These are phyloP conservation scores for Rossbeevera mucosa DNA, from an alignment of 768 basidiomycete species.

Conservation along the genomic window DNA sequence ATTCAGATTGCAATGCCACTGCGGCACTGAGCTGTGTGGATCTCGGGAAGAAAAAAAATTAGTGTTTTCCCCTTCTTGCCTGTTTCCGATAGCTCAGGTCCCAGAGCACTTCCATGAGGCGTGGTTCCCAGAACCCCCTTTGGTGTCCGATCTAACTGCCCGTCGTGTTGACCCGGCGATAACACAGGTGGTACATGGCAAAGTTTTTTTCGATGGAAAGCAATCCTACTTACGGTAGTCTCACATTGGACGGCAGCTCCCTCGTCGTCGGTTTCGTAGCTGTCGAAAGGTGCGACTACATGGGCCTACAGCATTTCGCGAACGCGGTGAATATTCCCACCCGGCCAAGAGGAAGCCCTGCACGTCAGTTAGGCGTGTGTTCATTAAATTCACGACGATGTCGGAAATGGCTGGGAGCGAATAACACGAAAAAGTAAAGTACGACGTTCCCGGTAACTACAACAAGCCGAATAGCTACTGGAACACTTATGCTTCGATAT, in stretches of 20 bases:
- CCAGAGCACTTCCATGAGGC: slow-evolving; percentile 7
- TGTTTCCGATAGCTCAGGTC: slow-evolving; percentile 7
- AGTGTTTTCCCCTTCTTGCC: not conserved
- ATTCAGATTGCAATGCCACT: not conserved
- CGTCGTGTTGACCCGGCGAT: not conserved
- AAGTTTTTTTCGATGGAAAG: not conserved
- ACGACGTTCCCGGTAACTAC: not conserved
- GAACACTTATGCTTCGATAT: not conserved
- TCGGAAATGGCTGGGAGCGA: slow-evolving; percentile 2
- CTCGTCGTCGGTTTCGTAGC: not conserved
- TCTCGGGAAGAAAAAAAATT: slow-evolving; percentile 6
- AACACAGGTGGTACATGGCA: not conserved
- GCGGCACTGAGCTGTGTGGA: slow-evolving; percentile 4
- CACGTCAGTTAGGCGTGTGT: not conserved
- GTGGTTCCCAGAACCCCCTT: not conserved
- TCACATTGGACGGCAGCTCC: not conserved
- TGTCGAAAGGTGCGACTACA: not conserved
- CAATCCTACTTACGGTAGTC: not conserved
- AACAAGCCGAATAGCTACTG: not conserved
- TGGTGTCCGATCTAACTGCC: not conserved
- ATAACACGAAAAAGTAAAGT: not conserved
- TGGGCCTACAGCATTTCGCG: not conserved
- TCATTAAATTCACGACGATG: not conserved
- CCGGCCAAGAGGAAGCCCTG: not conserved
- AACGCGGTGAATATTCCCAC: not conserved